Evolutionary conservation across 768 basidiomycete species (phyloP).

Genomic region (Kwoniella shandongensis): DNA sequence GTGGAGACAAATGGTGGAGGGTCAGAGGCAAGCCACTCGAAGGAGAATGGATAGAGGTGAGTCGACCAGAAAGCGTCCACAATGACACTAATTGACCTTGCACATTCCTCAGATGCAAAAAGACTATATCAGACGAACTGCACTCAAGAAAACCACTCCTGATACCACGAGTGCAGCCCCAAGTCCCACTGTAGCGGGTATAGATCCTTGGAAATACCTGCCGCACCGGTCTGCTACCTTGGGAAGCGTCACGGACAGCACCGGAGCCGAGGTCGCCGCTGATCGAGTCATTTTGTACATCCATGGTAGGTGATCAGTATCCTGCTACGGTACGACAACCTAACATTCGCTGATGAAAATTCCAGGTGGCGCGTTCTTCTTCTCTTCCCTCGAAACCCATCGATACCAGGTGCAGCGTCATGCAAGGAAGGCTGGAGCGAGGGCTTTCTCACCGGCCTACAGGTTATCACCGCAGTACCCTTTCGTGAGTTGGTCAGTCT

Average conservation of each 20-base stretch:
- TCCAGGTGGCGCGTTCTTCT: conserved; percentile 54
- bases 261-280: conserved; percentile 33
- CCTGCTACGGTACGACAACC: background rate
- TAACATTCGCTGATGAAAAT: conserved; percentile 1
- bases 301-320: conserved; percentile 41
- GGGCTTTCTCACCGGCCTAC: conserved; percentile 52
- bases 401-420: conserved; percentile 54
- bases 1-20: conserved; percentile 53
- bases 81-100: background rate
- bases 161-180: background rate
- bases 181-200: conserved; percentile 5
- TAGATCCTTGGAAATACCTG: conserved; percentile 20
- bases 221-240: conserved; percentile 28
- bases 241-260: conserved; percentile 38
- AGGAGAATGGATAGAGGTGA: conserved; percentile 55
- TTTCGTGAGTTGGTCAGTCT: conserved; percentile 37
- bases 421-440: conserved; percentile 53
- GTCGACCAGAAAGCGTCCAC: conserved; percentile 3
- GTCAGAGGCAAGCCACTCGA: conserved; percentile 48
- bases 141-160: conserved; percentile 2
- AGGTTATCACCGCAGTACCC: conserved; percentile 52
- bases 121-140: conserved; percentile 44
- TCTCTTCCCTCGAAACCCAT: conserved; percentile 54
- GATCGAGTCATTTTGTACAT: conserved; percentile 53
- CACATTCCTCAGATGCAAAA: conserved; percentile 49